Evolutionary conservation across 352 stramenopile species (phyloP).

Genomic region (Phytophthora sp.): DNA sequence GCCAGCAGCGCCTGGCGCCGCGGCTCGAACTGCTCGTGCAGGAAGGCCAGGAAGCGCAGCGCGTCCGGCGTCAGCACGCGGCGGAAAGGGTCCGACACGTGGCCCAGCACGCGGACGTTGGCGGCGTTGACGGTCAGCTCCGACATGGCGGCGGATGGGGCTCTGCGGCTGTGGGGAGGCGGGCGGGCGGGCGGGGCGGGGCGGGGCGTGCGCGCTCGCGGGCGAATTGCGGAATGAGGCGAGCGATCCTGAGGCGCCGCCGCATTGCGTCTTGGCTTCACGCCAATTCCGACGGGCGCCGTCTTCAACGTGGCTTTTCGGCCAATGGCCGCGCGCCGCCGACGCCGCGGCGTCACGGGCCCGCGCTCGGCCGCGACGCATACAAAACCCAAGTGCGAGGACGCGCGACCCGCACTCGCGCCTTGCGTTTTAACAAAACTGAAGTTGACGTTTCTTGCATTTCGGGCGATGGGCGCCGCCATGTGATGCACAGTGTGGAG

Average conservation of each 20-base stretch:
- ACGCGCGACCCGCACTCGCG: slow-evolving; percentile 14
- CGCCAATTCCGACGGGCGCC: no score
- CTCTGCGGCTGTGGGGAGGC: neutral
- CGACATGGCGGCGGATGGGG: no score
- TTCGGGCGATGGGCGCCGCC: slow-evolving; percentile 16
- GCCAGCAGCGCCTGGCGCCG: slow-evolving; percentile 54
- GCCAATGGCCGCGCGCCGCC: no score
- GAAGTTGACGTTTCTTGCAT: slow-evolving; percentile 6
- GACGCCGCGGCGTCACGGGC: slow-evolving; percentile 23
- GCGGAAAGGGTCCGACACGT: slow-evolving; percentile 75
- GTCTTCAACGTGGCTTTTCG: slow-evolving; percentile 28
- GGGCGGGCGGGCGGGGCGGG: neutral
- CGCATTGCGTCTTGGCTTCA: slow-evolving; percentile 5
- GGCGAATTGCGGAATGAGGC: slow-evolving; percentile 34
- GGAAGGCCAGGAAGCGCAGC: slow-evolving; percentile 91
- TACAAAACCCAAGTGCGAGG: slow-evolving; percentile 18
- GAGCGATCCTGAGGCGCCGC: slow-evolving; percentile 22
- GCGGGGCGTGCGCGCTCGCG: slow-evolving; percentile 14
- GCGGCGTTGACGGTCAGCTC: slow-evolving; percentile 52
- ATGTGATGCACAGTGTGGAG: neutral
- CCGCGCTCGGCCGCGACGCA: neutral
- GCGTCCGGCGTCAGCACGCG: slow-evolving; percentile 92
- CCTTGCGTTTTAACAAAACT: slow-evolving; percentile 25
- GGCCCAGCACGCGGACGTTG: slow-evolving; percentile 87
- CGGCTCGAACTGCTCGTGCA: slow-evolving; percentile 90